Base-by-base conservation (phyloP, 2,329 filamentous ascomycete species). In the Exophiala spinifera region DNA sequence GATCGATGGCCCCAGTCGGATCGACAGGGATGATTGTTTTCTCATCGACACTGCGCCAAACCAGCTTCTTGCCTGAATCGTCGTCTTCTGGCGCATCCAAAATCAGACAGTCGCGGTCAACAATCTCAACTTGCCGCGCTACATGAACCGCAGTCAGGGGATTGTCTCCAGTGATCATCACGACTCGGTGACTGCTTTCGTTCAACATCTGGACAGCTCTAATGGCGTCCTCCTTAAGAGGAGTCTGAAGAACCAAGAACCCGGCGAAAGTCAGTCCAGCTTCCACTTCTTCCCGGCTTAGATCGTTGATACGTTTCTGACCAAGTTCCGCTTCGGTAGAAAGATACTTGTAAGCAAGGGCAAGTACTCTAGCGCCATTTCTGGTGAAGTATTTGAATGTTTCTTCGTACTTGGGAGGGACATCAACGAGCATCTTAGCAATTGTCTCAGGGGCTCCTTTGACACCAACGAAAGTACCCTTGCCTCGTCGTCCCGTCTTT, bases 141-240 rank as follows among this genome's bases (percentile, higher is more conserved):
- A 99, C 94, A 68, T 99, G 92, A 10, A 96, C 89, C 61, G 94
- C 94, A 37, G 94, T 99, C 49, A 99, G 80, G 11, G 94, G 92
- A 70, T 99, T 99, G 72, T 99, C 94, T 69, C 94, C 94, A 56
- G 94, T 99, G 63, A 99, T 99, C 94, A 99, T 99, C 64, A 99
- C 88, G 44, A 96, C 91, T 64, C 94, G 89, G 72, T 99, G 94
- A 74, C 91, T 97, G 73, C 92, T 97, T 77, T 99, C 94, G 69
- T 96, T 99, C 64, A 99, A 81, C 90, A 97, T 96, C 62, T 88
- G 89, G 37, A 99, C 89, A 36, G 94, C 86, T 70, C 94, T 86
- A 74, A 95, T 88, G 44, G 94, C 94, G 70, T 99, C 94, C 21
- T 96, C 91, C 75, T 99, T 99, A 53, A 99, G 79, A 4, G 94